phyloP scores from a whole-genome alignment of 192 early-diverging fungal species.

The Mortierella antarctica region DNA sequence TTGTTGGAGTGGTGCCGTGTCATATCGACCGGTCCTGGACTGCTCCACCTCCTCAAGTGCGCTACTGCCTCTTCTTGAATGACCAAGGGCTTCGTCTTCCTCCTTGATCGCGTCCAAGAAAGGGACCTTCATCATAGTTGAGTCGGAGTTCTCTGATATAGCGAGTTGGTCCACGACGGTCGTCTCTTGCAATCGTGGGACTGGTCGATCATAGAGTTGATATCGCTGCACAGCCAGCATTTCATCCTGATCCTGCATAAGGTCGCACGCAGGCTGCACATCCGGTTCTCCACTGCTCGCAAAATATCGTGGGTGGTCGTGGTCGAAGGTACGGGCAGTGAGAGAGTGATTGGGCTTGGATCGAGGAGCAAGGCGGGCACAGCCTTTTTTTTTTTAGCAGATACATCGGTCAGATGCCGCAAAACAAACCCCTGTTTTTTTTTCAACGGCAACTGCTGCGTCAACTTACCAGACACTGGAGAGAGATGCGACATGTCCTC shows the following conservation, averaged over 20 bases:
- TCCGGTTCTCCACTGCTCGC: not conserved
- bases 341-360: not conserved
- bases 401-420: not conserved
- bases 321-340: not conserved
- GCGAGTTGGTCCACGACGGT: not conserved
- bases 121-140: not conserved
- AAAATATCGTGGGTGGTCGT: conserved; percentile 12
- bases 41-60: not conserved
- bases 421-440: not conserved
- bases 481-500: conserved; percentile 37
- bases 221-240: conserved; percentile 8
- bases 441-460: not conserved
- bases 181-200: not conserved
- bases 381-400: conserved; percentile 6
- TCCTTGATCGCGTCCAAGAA: conserved; percentile 22
- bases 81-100: conserved; percentile 12
- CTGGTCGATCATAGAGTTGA: conserved; percentile 19
- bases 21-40: not conserved
- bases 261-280: no score
- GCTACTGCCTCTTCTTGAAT: not conserved
- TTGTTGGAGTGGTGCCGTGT: conserved; percentile 20
- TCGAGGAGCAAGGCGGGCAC: not conserved
- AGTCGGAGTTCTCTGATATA: not conserved
- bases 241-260: not conserved
- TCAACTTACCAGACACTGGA: conserved; percentile 16